Conservation (phyloP, 306 rosid genomes). For the Inga oerstediana region DNA sequence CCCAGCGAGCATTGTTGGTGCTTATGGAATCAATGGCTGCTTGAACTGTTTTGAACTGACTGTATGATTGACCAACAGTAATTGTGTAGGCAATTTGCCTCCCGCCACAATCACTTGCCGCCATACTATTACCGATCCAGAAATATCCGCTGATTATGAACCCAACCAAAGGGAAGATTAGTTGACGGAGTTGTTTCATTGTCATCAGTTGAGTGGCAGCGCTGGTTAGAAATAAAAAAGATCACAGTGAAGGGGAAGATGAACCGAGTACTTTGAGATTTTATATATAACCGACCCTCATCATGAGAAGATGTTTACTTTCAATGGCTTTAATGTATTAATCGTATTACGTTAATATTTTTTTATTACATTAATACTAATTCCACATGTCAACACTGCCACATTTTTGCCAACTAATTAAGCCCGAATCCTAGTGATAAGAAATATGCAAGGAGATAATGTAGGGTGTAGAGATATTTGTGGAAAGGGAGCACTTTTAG, state of each 20-base stretch:
- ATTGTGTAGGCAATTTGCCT: constrained; percentile 4
- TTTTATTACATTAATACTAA: too few relatives aligned
- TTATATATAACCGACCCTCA: background rate
- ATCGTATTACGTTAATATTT: background rate
- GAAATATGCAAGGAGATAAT: background rate
- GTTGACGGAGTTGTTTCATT: background rate
- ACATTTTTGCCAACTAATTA: background rate
- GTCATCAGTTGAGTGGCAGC: background rate
- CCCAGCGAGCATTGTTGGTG: constrained; percentile 30
- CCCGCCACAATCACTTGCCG: constrained; percentile 14
- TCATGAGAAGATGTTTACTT: background rate
- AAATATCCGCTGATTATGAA: background rate
- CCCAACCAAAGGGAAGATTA: background rate
- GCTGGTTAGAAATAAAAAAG: background rate
- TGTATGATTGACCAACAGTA: constrained; percentile 28
- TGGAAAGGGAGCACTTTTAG: background rate
- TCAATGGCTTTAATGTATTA: background rate
- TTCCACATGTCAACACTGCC: background rate
- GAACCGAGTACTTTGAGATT: background rate
- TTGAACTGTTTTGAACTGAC: constrained; percentile 40
- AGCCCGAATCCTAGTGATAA: background rate
- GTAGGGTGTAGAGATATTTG: background rate
- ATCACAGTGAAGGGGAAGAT: background rate
- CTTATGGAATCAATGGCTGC: constrained; percentile 51
- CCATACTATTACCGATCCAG: background rate